Base-by-base conservation (phyloP, 345 rosid genomes). In the Tarenaya hassleriana region DNA sequence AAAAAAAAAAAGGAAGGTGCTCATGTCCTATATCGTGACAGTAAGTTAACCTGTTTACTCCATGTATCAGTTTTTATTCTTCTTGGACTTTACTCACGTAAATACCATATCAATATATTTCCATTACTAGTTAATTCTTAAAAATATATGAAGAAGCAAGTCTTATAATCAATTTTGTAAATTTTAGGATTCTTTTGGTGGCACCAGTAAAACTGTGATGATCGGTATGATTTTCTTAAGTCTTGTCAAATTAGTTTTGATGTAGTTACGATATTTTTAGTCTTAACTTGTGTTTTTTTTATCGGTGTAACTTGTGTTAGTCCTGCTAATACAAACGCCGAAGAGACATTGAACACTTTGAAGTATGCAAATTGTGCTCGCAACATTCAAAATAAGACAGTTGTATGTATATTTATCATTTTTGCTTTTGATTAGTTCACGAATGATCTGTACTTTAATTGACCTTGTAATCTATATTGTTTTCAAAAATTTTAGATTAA, bases 291-390 rank as follows among this genome's bases (percentile, higher is more conserved):
- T 47, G 8, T 56, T 34, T 16, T 58, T 61, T 48, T 47, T 13
- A 47, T 45, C n/a, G 55, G 44, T 62, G 63, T 61, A 86, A 97
- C 99, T 41, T 94, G 99, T 67, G 97, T 94, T 50, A 94, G 99
- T 66, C 99, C 97, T 66, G 97, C 97, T 43, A 97, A 94, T 61
- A 83, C 94, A 45, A 94, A 94, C 59, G 95, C 95, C 0, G 99
- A 94, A 70, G 99, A 94, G 76, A 94, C 99, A 6, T 39, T 94
- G 31, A 94, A 88, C 68, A 88, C 99, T 7, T 78, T 94, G 56
- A 94, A 94, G 65, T 94, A 88, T 50, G 95, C 99, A 69, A 94
- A 94, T 66, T 92, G 99, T 55, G 91, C 97, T 40, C 95, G 99
- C 18, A 94, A 94, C 70, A 94, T 94, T 52, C 97, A 88, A 61